These are phyloP conservation scores for Drechmeria coniospora DNA, from an alignment of 2,329 filamentous ascomycete species.

Conservation along the genomic window DNA sequence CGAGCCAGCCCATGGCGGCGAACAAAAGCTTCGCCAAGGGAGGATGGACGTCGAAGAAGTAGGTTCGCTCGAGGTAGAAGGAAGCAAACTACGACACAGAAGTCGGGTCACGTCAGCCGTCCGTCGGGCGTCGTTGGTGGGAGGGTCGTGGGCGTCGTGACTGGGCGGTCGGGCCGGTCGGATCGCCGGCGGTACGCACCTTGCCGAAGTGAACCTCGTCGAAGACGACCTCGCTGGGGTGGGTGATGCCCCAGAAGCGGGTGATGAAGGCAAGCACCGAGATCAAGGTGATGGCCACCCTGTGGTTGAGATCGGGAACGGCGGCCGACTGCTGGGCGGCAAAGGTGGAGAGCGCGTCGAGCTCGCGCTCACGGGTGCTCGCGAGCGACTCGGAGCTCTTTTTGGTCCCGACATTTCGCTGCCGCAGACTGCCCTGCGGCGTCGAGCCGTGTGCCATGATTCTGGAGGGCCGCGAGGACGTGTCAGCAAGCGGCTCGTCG, in stretches of 20 bases:
- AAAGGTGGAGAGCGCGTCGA: conserved; percentile 32
- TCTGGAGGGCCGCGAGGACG: conserved; percentile 7
- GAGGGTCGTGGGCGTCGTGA: not conserved
- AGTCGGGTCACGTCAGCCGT: conserved; percentile 1
- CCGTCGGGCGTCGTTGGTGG: not conserved
- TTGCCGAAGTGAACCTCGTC: conserved; percentile 99
- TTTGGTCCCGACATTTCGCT: conserved; percentile 38
- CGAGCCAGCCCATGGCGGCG: conserved; percentile 90
- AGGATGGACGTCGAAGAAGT: conserved; percentile 99
- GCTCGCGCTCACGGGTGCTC: conserved; percentile 27
- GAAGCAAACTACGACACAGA: conserved; percentile 43
- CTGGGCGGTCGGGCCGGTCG: no score
- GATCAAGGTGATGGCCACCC: conserved; percentile 59
- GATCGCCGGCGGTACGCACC: conserved; percentile 40
- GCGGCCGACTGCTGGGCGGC: conserved; percentile 17
- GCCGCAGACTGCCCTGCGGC: conserved; percentile 43
- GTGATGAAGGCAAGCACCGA: conserved; percentile 78
- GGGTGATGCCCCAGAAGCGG: conserved; percentile 88
- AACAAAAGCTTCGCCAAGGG: conserved; percentile 97
- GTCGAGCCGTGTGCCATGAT: conserved; percentile 32
- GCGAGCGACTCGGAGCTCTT: conserved; percentile 24
- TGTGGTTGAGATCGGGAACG: conserved; percentile 67
- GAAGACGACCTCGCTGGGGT: conserved; percentile 94
- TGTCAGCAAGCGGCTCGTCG: conserved; percentile 6
- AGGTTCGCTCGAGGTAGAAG: conserved; percentile 85